Base-by-base conservation (phyloP, 352 stramenopile genomes). In the Phytophthora ramorum region DNA sequence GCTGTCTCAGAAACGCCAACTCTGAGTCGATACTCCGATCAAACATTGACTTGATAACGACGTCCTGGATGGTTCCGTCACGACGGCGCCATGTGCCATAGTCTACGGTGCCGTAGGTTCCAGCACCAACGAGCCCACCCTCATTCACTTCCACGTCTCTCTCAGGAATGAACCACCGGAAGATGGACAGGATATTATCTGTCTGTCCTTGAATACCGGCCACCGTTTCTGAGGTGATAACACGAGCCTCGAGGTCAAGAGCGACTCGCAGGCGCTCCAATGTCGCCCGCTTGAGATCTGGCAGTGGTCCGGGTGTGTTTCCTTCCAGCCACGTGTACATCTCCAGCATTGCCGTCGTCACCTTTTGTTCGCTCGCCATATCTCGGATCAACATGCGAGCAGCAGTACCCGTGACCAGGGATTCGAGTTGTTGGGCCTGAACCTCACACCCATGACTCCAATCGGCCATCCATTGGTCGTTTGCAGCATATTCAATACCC, bases 1-100 rank as follows among this genome's bases (percentile, higher is more conserved):
- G 49, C 9, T 83, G 68, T 17, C 59, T 62, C 17, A 73, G 41
- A 20, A 78, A 69, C 19, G 14, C 10, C 41, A 40, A 34, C 26
- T 58, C 20, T 1, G 26, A 40, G 7, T 38, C 20, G 0, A 14
- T 19, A 17, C 17, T 30, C 8, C 49, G 34, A 6, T 62, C 14
- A 13, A 28, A 46, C 34, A 56, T 17, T 10, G 37, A 41, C 53
- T 60, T 55, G 1, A 57, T 28, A n/a, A 62, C 10, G 35, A 63
- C 60, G 19, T 58, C 47, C 56, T 70, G 71, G 44, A 66, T 46
- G 7, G 55, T 59, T 20, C 63, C 75, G 22, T 47, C 40, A 7
- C 44, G 28, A 22, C 17, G 12, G 8, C 26, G 38, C 38, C 47
- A 66, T 24, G 28, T 35, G 3, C 22, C 47, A 37, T 50, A 37